Conservation (phyloP, 768 basidiomycete species). For the Leccinellum albellum region DNA sequence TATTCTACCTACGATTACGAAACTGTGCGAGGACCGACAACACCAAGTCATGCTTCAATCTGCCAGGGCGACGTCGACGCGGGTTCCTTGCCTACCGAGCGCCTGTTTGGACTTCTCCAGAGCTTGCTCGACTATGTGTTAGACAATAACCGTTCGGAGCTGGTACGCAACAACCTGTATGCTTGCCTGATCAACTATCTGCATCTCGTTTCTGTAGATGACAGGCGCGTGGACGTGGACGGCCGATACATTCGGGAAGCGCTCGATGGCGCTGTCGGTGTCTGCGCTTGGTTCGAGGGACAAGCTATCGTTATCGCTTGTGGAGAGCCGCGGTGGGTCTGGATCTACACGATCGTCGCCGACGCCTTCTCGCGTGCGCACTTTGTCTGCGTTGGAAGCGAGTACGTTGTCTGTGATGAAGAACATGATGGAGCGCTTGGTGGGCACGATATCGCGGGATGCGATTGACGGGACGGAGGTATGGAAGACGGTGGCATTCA, state of each 20-base stretch:
- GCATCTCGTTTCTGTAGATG: slow-evolving; percentile 47
- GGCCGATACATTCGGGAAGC: slow-evolving; percentile 20
- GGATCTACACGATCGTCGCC: slow-evolving; percentile 26
- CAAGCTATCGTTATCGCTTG: slow-evolving; percentile 35
- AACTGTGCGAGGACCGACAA: slow-evolving; percentile 78
- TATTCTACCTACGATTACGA: slow-evolving; percentile 81
- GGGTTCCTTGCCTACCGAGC: slow-evolving; percentile 75
- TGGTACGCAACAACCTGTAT: slow-evolving; percentile 93
- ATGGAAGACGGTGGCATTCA: too few species aligned
- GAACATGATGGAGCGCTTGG: slow-evolving; percentile 65
- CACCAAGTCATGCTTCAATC: slow-evolving; percentile 67
- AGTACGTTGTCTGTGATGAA: slow-evolving; percentile 69
- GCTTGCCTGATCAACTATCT: slow-evolving; percentile 87
- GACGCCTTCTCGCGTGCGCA: too few species aligned
- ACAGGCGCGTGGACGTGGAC: slow-evolving; percentile 14
- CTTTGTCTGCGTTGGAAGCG: slow-evolving; percentile 42
- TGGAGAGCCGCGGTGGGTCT: too few species aligned
- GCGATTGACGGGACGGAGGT: too few species aligned
- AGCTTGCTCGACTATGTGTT: slow-evolving; percentile 71
- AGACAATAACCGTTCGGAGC: slow-evolving; percentile 75
- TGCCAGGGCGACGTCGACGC: slow-evolving; percentile 56
- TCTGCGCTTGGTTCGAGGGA: slow-evolving; percentile 39
- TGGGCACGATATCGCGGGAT: slow-evolving; percentile 75
- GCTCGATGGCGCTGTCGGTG: slow-evolving; percentile 26
- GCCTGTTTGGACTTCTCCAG: slow-evolving; percentile 70